Evolutionary conservation across 441 rosid genomes (phyloP), one percentile per base, ranked within the genome.

Genomic region (Pelargonium citronellum): DNA sequence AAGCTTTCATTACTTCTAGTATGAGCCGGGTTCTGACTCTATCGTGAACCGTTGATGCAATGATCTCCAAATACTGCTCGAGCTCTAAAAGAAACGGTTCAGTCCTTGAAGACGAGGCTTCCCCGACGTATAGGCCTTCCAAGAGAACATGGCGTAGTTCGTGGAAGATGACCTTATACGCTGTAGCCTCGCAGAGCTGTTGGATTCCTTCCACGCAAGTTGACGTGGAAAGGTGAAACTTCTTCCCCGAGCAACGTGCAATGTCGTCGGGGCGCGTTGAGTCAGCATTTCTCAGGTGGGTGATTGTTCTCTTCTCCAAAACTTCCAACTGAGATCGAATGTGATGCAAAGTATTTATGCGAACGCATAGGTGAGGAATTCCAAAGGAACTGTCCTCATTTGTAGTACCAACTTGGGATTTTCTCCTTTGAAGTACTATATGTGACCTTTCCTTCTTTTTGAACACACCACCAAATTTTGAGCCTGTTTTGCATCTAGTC

Each of bases 61-160:
- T 83, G 5, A 82, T 72, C 84, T 84, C 91, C 66, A 89, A 75
- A 69, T 83, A 79, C 30, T 77, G 80, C 67, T 89, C 94, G 4
- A 89, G 87, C 61, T 89, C 90, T 75, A 78, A 81, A 69, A 89
- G 89, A 77, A 89, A 85, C n/a, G 84, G 86, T 57, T 91, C 99
- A 1, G 90, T 85, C 83, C 99, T 84, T 3, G 96, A 85, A 69
- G 90, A 85, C 37, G 95, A 82, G 58, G 81, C 89, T 66, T 90
- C 95, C 67, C 94, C 94, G 0, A 76, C 70, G 57, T 84, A 89
- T n/a, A 89, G 73, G 60, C 87, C 83, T 16, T 87, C 89, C 87
- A 84, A 89, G 11, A 89, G 85, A 69, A 80, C 83, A 72, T 80
- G 78, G 67, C 86, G 79, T 41, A 91, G 78, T 74, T 84, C 87